Evolutionary conservation across 805 yeast genomes (phyloP), one percentile per base, ranked within the genome.

Genomic region (Kodamaea laetipori): DNA sequence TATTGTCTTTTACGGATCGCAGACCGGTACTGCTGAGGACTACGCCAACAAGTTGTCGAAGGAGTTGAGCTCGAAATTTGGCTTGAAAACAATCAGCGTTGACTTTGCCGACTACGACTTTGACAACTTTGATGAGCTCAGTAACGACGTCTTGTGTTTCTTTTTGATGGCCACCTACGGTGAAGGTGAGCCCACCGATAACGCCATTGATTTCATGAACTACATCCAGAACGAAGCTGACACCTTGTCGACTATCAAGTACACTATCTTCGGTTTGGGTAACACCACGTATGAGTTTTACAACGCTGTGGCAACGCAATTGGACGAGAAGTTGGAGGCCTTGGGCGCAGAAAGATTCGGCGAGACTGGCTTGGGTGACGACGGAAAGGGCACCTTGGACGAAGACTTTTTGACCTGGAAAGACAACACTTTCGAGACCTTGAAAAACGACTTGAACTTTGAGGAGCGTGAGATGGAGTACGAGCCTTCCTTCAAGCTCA

Each of bases 11-110:
- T 94, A 77, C 61, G 98, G 96, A 12, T 90, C 98, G 10, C 99
- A 94, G 68, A 94, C 99, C 4, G 99, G 99, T 51, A 94, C 99
- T 12, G 96, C 98, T 34, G 99, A 94, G 68, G 99, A 94, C 60
- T 92, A 90, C 57, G 95, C 97, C 13, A 79, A 84, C 54, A 87
- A 92, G 61, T 82, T 90, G 54, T 81, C 96, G 37, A 90, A 90
- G 60, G 99, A 94, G 62, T 80, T 92, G 56, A 80, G 82, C 54
- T 73, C 95, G 19, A 78, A 84, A 61, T 90, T 85, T 60, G 88
- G 90, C 35, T 74, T 94, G 53, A 80, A 82, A 50, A 81, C 92
- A 2, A 80, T 94, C 84, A 80, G 84, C 46, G 94, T 84, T 6
- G 98, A 92, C 64, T 75, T 90, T 40, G 95, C 90, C 33, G 92